Evolutionary conservation across 192 early-diverging fungal species (phyloP), one percentile per base, ranked within the genome.

Genomic region (Funneliformis mosseae): DNA sequence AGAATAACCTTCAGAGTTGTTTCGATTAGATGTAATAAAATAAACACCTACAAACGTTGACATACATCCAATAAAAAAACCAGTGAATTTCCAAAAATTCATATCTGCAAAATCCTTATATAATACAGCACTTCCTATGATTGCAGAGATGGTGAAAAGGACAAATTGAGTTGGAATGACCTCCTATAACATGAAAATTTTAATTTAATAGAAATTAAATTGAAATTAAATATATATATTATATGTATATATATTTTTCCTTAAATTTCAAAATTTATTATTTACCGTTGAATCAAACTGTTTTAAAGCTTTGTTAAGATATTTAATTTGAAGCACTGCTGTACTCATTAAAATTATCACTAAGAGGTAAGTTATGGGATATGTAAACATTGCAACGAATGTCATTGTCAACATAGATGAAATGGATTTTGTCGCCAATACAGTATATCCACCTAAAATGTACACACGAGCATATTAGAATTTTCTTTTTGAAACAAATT

Each of bases 141-240:
- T 94, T 16, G 90, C 89, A 12, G 88, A 91, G 14, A 91, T 83
- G 0, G 93, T 94, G 75, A 94, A 94, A 5, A 92, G 82, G 14
- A 94, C 93, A 84, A 92, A 94, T 80, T 94, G 93, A 10, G 92
- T 94, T 3, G 93, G 93, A 70, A 94, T 93, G 2, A 94, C 93
- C 82, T 91, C 83, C 85, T 85, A 67, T 28, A 70, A 23, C 2
- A 41, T 45, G 6, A 83, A 74, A 62, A 16, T 48, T 45, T 33
- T 62, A 21, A 45, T 81, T 78, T 64, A 88, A 81, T 33, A 62
- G 74, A n/a, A 27, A 83, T 23, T 33, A 82, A 41, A 21, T 38
- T 9, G 18, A 8, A 33, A 55, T 38, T 8, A 62, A 74, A 61
- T 21, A 39, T 69, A n/a, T n/a, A n/a, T n/a, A n/a, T n/a, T n/a